Base-by-base conservation (phyloP, 2,329 filamentous ascomycete genomes). In the Apiospora pterosperma region DNA sequence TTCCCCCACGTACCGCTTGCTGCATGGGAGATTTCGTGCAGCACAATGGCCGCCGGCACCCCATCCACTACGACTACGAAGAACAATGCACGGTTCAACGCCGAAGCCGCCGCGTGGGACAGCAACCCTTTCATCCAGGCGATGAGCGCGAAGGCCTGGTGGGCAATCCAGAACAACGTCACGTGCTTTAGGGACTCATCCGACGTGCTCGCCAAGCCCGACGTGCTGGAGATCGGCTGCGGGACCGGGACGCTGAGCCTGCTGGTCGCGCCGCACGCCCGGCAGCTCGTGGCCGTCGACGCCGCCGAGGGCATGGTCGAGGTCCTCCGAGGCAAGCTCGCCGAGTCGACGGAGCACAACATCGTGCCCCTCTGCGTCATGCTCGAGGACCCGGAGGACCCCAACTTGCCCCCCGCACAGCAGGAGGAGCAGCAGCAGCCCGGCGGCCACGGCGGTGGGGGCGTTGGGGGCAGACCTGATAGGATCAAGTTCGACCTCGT, bases 171-270 rank as follows among this genome's bases (percentile, higher is more conserved):
- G 31, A 64, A 71, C 6, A 70, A 73, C 48, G 72, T 81, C 4
- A 78, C 80, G 1, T 72, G 66, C 36, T 67, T 73, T 62, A 72
- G 71, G 21, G 70, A 73, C 6, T 63, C 68, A 61, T 38, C 69
- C 36, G 59, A 38, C 36, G 16, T 19, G 28, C 12, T 19, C 25
- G 14, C 23, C 48, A 65, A 66, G 69, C 74, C 72, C 16, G 77
- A 84, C 64, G 78, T 87, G 8, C 81, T 88, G 3, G 85, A 87
- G 72, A 80, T 87, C 21, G 85, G 85, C 62, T 85, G 83, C 67
- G 85, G 85, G 60, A 87, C 85, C 4, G 85, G 85, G 10, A 78
- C 86, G 0, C 78, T 88, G 28, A 83, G 82, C 11, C 76, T 84
- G 59, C 76, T 74, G 10, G 74, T 86, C 3, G 80, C 84, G 0